Base-by-base conservation (phyloP, 176 grass and related monocot species). In the Oryza officinalis region DNA sequence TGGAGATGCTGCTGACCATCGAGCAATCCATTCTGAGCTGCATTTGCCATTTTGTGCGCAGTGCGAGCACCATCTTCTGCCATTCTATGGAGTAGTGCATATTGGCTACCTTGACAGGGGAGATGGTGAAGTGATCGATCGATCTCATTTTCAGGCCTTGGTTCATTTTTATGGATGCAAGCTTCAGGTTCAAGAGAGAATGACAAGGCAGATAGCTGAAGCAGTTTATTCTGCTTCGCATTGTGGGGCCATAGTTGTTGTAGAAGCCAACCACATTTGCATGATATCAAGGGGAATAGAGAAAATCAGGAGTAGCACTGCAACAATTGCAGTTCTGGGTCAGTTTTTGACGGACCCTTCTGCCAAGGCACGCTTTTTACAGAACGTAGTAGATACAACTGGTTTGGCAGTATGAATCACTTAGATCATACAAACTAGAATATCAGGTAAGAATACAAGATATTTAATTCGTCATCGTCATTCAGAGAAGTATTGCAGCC, bases 151-250 rank as follows among this genome's bases (percentile, higher is more conserved):
- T 69, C 97, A 92, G 67, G 65, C 89, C 30, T 72, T 99, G 43
- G 91, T 99, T 84, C 91, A 89, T 71, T 94, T 89, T 75, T 96
- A 89, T 27, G 97, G 89, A 1, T 99, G 93, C 91, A 99, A 96
- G 71, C 90, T 99, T 79, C 97, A 96, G 74, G 97, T 99, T 65
- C 97, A 99, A 83, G 97, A 99, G 79, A 99, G 97, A 68, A 89
- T 99, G 88, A 99, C 97, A 26, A 91, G 93, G 68, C 97, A 99
- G 83, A 92, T 99, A 92, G 96, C 89, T 45, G 97, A 99, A 85
- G 87, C 89, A n/a, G 89, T 96, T 31, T 80, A 92, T 82, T 85
- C 83, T 3, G 69, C 84, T 57, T 89, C 78, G 0, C 82, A 65
- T 5, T 57, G 31, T 35, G 97, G 97, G 68, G 97, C 86, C 54